Evolutionary conservation across 176 grass and related monocot genomes (phyloP).

Genomic region (Avena sativa): DNA sequence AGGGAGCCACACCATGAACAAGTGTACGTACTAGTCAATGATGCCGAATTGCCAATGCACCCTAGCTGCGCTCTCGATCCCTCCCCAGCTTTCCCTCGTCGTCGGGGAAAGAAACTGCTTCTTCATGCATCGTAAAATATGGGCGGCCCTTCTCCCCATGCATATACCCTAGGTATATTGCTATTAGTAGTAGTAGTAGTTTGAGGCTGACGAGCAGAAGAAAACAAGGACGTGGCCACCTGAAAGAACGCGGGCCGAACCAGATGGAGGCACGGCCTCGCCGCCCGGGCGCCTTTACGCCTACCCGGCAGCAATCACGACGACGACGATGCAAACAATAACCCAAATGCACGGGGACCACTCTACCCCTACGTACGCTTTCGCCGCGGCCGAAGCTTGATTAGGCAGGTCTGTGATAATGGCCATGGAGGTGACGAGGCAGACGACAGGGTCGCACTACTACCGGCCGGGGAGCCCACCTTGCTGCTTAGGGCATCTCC

Average conservation of each 20-base stretch:
- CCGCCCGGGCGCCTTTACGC: constrained; percentile 30
- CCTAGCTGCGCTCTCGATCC: neutral
- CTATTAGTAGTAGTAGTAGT: neutral
- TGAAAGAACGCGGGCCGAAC: constrained; percentile 27
- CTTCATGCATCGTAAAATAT: neutral
- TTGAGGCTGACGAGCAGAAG: neutral
- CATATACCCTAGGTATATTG: neutral
- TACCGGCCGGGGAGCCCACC: too few relatives aligned
- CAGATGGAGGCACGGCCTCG: constrained; percentile 41
- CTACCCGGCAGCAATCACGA: constrained; percentile 5
- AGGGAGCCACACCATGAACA: neutral
- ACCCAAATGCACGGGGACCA: neutral
- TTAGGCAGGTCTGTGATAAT: neutral
- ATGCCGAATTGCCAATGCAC: neutral
- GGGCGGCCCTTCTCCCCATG: neutral
- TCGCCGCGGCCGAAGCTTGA: neutral
- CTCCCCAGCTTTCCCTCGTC: constrained; percentile 29
- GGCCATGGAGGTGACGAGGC: neutral
- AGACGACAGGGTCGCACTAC: neutral
- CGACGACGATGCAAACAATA: neutral
- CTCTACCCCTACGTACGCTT: neutral
- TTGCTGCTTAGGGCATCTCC: too few relatives aligned
- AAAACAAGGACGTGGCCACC: neutral
- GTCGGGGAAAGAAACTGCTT: neutral
- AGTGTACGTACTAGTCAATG: neutral